Percentiles rank a stretch among this genome's conserved stretches.
Evolutionary conservation across 75 land plant genomes (phyloP).

Genomic region (Selaginella moellendorffii): DNA sequence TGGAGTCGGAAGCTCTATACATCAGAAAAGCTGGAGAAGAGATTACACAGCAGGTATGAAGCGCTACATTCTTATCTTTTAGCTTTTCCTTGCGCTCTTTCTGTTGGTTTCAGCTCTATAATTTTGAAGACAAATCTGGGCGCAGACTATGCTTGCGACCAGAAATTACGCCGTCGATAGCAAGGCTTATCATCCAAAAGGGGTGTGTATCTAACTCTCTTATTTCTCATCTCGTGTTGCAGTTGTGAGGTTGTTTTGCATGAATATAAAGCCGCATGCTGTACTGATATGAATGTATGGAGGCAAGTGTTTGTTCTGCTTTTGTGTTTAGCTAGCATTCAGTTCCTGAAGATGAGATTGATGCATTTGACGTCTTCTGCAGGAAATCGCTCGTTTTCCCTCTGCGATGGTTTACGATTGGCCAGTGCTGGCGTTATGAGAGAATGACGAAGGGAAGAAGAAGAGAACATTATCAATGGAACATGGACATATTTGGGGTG

Average conservation of each 20-base stretch:
- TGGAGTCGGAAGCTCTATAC: slow-evolving; percentile 85
- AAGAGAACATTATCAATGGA: slow-evolving; percentile 97
- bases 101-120: slow-evolving; percentile 48
- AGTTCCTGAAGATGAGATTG: too few species aligned
- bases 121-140: slow-evolving; percentile 90
- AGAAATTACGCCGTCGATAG: slow-evolving; percentile 93
- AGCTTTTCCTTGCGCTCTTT: not conserved
- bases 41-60: slow-evolving; percentile 72
- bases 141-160: slow-evolving; percentile 94
- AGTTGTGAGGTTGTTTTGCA: not conserved
- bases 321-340: too few species aligned
- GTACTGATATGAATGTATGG: not conserved
- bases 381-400: slow-evolving; percentile 76
- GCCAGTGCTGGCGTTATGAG: slow-evolving; percentile 99
- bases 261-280: not conserved
- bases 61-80: not conserved
- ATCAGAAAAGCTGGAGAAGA: slow-evolving; percentile 96
- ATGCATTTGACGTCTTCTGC: slow-evolving; percentile 18
- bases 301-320: not conserved
- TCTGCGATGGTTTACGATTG: slow-evolving; percentile 88
- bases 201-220: slow-evolving; percentile 34
- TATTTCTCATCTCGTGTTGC: not conserved
- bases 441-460: slow-evolving; percentile 88
- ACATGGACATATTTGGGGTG: slow-evolving; percentile 92
- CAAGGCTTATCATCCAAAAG: slow-evolving; percentile 83